These are phyloP conservation scores for Crithidia sp. DNA, from an alignment of 208 protist genomes.

Conservation along the genomic window DNA sequence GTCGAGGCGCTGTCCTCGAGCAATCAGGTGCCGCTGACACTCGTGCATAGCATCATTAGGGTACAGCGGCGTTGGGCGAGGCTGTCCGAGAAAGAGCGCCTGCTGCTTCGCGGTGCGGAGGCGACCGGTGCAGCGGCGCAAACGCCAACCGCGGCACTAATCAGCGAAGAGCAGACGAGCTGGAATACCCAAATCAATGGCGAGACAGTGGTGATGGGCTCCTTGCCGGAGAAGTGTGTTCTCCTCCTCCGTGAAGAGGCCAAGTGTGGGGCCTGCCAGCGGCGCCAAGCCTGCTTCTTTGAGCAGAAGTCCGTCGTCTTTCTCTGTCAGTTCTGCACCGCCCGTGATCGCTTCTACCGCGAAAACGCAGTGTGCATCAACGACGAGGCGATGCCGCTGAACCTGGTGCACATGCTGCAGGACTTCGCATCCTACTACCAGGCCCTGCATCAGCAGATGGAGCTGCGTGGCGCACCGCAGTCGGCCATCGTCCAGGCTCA, in stretches of 20 bases:
- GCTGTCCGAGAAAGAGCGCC: conserved; percentile 19
- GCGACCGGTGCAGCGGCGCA: not conserved
- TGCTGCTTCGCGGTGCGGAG: not conserved
- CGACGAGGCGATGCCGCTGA: conserved; percentile 67
- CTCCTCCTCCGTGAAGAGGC: conserved; percentile 47
- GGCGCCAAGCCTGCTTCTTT: conserved; percentile 67
- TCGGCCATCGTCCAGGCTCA: conserved; percentile 35
- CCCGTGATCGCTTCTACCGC: conserved; percentile 81
- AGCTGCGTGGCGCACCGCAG: conserved; percentile 54
- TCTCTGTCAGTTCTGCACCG: conserved; percentile 80
- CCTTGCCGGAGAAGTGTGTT: conserved; percentile 56
- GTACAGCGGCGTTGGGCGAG: conserved; percentile 24
- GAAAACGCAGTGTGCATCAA: conserved; percentile 85
- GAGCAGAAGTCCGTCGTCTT: conserved; percentile 66
- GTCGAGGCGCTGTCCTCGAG: conserved; percentile 23
- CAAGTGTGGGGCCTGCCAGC: conserved; percentile 69
- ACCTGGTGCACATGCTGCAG: conserved; percentile 55
- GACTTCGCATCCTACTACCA: conserved; percentile 49
- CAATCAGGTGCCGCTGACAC: conserved; percentile 22
- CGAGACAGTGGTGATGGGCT: not conserved
- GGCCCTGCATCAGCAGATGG: conserved; percentile 37
- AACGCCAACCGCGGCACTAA: not conserved
- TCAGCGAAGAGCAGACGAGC: conserved; percentile 14
- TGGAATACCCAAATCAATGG: conserved; percentile 9
- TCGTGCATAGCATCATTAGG: conserved; percentile 33